Evolutionary conservation across 2,329 filamentous ascomycete genomes (phyloP).

Genomic region (Alternaria solani): DNA sequence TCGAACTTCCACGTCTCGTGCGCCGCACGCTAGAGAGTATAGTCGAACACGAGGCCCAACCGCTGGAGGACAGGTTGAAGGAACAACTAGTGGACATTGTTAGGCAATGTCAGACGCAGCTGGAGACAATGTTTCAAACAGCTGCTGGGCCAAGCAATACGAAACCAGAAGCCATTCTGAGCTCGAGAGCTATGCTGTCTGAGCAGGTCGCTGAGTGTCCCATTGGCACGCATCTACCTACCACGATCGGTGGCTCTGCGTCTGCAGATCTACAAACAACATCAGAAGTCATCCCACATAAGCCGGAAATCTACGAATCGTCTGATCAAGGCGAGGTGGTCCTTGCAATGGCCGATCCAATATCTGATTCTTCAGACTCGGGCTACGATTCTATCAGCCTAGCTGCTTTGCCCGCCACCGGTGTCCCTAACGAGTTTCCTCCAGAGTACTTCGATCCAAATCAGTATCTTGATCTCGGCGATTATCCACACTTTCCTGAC

Average conservation of each 20-base stretch:
- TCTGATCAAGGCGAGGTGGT: background rate
- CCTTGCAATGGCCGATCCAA: background rate
- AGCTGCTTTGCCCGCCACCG: background rate
- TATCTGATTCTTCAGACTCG: conserved; percentile 28
- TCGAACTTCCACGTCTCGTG: conserved; percentile 38
- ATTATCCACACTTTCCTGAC: background rate
- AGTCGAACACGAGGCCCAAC: conserved; percentile 37
- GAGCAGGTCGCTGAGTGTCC: background rate
- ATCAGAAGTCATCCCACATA: background rate
- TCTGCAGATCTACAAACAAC: background rate
- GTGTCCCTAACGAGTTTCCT: background rate
- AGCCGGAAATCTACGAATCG: accelerated
- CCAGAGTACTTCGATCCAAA: background rate
- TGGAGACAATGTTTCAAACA: conserved; percentile 28
- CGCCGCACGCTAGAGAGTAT: conserved; percentile 34
- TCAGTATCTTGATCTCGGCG: background rate
- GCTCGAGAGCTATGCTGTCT: background rate
- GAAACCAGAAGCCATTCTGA: background rate
- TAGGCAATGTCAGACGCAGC: conserved; percentile 30
- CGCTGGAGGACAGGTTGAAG: conserved; percentile 36
- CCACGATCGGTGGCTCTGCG: background rate
- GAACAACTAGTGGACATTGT: conserved; percentile 39
- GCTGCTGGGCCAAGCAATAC: background rate
- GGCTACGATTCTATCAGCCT: conserved; percentile 29
- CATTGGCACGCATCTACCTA: background rate